Conservation (phyloP, 2,329 filamentous ascomycete species). For the Sarocladium strictum region DNA sequence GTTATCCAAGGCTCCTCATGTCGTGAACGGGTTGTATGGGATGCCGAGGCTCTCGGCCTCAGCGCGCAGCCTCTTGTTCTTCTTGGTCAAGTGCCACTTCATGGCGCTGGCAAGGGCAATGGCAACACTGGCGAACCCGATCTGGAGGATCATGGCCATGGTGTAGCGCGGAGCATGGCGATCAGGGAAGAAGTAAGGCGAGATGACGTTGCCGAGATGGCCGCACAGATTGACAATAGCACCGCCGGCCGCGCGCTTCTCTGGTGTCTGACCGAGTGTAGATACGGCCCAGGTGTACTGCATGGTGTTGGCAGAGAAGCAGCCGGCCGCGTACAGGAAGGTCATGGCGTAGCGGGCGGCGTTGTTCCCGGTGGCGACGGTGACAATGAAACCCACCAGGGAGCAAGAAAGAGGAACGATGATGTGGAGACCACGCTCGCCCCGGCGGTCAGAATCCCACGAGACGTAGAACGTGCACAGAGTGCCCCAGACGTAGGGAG, state of each 20-base stretch:
- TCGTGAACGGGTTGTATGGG: slow-evolving; percentile 14
- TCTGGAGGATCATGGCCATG: slow-evolving; percentile 13
- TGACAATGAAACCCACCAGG: slow-evolving; percentile 20
- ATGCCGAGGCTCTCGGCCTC: slow-evolving; percentile 10
- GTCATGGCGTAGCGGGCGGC: slow-evolving; percentile 15
- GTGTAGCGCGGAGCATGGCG: slow-evolving; percentile 8
- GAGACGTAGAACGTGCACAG: slow-evolving; percentile 52
- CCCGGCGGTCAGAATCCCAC: slow-evolving; percentile 54
- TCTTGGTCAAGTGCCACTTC: slow-evolving; percentile 12
- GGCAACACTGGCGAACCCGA: slow-evolving; percentile 12
- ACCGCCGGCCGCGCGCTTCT: slow-evolving; percentile 20
- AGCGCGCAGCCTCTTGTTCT: slow-evolving; percentile 14
- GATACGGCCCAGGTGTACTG: slow-evolving; percentile 29
- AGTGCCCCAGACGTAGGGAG: slow-evolving; percentile 49
- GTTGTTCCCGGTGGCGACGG: slow-evolving; percentile 11
- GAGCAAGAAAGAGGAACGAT: slow-evolving; percentile 8
- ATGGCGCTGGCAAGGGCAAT: slow-evolving; percentile 10
- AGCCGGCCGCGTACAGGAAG: slow-evolving; percentile 16
- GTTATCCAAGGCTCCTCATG: slow-evolving; percentile 2
- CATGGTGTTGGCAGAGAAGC: slow-evolving; percentile 24
- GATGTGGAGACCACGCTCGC: slow-evolving; percentile 44
- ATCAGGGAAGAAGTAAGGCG: slow-evolving; percentile 12
- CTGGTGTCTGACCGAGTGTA: slow-evolving; percentile 26
- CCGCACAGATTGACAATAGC: slow-evolving; percentile 12
- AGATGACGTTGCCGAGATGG: slow-evolving; percentile 12